Evolutionary conservation across 345 rosid species (phyloP), one percentile per base, ranked within the genome.

Genomic region (Arabidopsis suecica): DNA sequence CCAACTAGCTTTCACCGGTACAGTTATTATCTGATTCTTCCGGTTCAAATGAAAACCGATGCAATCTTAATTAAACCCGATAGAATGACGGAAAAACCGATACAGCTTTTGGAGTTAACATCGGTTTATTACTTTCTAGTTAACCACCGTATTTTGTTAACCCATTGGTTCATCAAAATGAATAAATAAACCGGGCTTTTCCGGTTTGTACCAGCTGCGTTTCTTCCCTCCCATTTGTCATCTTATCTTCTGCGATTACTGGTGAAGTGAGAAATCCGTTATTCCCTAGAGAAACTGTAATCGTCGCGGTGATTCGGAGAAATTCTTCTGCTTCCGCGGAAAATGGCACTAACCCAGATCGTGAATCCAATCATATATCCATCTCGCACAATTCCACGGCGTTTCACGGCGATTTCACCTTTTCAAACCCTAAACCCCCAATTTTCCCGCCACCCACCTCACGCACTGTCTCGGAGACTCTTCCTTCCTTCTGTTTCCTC

Each of bases 401-500:
- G 47, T 16, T 80, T 67, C 16, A 30, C 11, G 38, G 6, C 62
- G 69, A 51, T 66, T 13, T 73, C 74, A 13, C 64, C 83, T 7
- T 61, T 62, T 57, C 38, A 62, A 85, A 28, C 62, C 65, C 49
- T 73, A 61, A 75, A 36, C 80, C 74, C 62, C 50, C 73, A 40
- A 23, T 48, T 63, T 72, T 64, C 79, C 69, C 91, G 80, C 61
- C 22, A 71, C 54, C 56, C 80, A 50, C 61, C 73, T 14, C 84
- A 82, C 9, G 61, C 80, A 13, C 53, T 87, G 53, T 81, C 93
- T 20, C 79, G 96, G 61, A 87, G 98, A 78, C 16, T 85, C 71
- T 77, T 89, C 75, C 70, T 91, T 41, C 88, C 97, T 37, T 86
- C 93, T 1, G 98, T 88, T 37, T 87, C 96, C 45, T 84, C 89